phyloP scores from a whole-genome alignment of 148 eudicot species.

The Selenicereus undatus region DNA sequence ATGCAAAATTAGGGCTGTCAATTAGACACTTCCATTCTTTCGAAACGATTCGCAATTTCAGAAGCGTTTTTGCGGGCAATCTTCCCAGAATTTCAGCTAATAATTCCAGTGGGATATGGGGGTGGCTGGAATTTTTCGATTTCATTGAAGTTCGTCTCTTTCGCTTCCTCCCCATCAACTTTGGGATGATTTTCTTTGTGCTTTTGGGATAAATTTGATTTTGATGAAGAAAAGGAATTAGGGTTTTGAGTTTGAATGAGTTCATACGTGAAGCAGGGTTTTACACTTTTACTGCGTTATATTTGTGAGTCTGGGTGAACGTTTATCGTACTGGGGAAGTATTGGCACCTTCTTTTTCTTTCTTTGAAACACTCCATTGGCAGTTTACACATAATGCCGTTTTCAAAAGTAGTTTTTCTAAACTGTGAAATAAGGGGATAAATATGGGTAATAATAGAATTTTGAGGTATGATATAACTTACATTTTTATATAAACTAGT shows the following conservation, averaged over 20 bases:
- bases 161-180: not conserved
- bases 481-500: too few relatives aligned
- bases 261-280: too few relatives aligned
- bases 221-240: not conserved
- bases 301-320: too few relatives aligned
- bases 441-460: too few relatives aligned
- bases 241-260: not conserved
- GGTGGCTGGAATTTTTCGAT: not conserved
- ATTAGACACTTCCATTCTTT: not conserved
- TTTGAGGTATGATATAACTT: too few relatives aligned
- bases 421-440: too few relatives aligned
- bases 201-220: not conserved
- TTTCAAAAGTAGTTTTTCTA: too few relatives aligned
- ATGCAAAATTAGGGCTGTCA: slow-evolving; percentile 2
- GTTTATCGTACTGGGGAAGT: too few relatives aligned
- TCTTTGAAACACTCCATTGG: too few relatives aligned
- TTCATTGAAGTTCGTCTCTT: not conserved
- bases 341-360: too few relatives aligned
- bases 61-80: not conserved
- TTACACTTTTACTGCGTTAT: too few relatives aligned
- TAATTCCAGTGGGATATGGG: not conserved
- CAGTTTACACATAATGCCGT: too few relatives aligned
- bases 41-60: slow-evolving; percentile 1
- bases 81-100: not conserved
- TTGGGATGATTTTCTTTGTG: not conserved